Evolutionary conservation across 2,329 filamentous ascomycete species (phyloP).

Genomic region (Neoarthrinium moseri): DNA sequence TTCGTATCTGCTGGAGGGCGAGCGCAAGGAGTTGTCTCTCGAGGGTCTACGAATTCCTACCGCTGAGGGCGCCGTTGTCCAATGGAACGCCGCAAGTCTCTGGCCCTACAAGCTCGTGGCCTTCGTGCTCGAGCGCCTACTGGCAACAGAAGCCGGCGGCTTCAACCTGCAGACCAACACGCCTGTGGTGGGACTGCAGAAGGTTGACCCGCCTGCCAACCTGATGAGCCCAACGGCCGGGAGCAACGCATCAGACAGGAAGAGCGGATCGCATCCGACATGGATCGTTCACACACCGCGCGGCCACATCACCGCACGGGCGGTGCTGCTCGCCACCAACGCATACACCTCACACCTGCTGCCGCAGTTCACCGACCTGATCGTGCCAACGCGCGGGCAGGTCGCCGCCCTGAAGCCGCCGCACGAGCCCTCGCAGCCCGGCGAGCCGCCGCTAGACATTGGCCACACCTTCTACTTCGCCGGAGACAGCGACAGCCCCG

Average conservation of each 20-base stretch:
- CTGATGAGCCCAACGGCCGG: conserved; percentile 7
- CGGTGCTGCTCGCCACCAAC: conserved; percentile 78
- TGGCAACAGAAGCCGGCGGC: conserved; percentile 33
- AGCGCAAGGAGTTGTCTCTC: conserved; percentile 36
- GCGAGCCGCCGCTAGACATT: conserved; percentile 33
- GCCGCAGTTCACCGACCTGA: conserved; percentile 65
- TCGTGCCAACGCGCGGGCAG: conserved; percentile 76
- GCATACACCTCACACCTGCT: conserved; percentile 78
- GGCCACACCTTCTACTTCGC: conserved; percentile 65
- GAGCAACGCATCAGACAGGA: conserved; percentile 12
- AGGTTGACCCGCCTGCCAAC: conserved; percentile 17
- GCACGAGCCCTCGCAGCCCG: conserved; percentile 14
- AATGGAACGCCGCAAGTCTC: conserved; percentile 63
- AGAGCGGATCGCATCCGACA: conserved; percentile 15
- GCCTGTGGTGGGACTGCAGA: conserved; percentile 53
- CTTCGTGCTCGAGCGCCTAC: conserved; percentile 64
- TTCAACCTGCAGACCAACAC: conserved; percentile 78
- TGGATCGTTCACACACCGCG: conserved; percentile 69
- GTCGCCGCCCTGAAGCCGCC: conserved; percentile 66
- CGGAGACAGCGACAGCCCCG: conserved; percentile 29
- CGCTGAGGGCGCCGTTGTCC: conserved; percentile 64
- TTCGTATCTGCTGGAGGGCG: conserved; percentile 18
- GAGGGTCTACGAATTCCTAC: conserved; percentile 51
- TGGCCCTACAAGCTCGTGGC: conserved; percentile 86
- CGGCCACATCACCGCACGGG: conserved; percentile 61